These are phyloP conservation scores for Schwanniomyces occidentalis DNA, from an alignment of 805 yeast genomes.

Conservation along the genomic window DNA sequence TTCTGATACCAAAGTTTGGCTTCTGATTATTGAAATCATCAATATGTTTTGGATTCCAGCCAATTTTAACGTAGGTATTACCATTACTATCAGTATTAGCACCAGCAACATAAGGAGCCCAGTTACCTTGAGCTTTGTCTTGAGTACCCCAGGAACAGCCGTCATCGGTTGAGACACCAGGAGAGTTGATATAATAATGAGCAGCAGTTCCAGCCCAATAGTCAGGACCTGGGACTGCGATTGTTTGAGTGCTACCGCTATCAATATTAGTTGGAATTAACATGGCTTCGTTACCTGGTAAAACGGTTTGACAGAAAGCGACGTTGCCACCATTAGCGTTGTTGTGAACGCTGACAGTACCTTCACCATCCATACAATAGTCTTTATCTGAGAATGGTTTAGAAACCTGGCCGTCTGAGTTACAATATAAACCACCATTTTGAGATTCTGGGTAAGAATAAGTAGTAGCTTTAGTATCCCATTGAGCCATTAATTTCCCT, in stretches of 20 bases:
- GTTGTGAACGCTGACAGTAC: slow-evolving; percentile 67
- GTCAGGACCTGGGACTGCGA: slow-evolving; percentile 84
- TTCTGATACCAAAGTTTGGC: slow-evolving; percentile 71
- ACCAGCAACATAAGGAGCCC: slow-evolving; percentile 95
- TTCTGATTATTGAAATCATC: slow-evolving; percentile 56
- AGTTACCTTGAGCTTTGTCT: slow-evolving; percentile 73
- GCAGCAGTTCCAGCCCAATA: slow-evolving; percentile 89
- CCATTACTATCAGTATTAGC: slow-evolving; percentile 74
- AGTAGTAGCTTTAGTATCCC: slow-evolving; percentile 76
- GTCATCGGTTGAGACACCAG: slow-evolving; percentile 73
- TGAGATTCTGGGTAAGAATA: slow-evolving; percentile 77
- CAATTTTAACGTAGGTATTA: slow-evolving; percentile 78
- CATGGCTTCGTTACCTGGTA: slow-evolving; percentile 96
- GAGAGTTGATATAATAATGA: slow-evolving; percentile 81
- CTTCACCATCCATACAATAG: slow-evolving; percentile 77
- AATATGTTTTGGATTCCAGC: slow-evolving; percentile 86
- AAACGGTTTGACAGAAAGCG: slow-evolving; percentile 89
- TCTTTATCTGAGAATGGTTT: slow-evolving; percentile 57
- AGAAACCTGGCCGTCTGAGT: slow-evolving; percentile 63
- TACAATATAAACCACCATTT: slow-evolving; percentile 83
- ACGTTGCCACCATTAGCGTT: slow-evolving; percentile 51
- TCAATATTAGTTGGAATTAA: slow-evolving; percentile 76
- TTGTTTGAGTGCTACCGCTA: slow-evolving; percentile 45
- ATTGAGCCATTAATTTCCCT: slow-evolving; percentile 83
- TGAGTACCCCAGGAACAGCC: slow-evolving; percentile 85